These are phyloP conservation scores for Candida schatavii DNA, from an alignment of 805 yeast species.

Conservation along the genomic window DNA sequence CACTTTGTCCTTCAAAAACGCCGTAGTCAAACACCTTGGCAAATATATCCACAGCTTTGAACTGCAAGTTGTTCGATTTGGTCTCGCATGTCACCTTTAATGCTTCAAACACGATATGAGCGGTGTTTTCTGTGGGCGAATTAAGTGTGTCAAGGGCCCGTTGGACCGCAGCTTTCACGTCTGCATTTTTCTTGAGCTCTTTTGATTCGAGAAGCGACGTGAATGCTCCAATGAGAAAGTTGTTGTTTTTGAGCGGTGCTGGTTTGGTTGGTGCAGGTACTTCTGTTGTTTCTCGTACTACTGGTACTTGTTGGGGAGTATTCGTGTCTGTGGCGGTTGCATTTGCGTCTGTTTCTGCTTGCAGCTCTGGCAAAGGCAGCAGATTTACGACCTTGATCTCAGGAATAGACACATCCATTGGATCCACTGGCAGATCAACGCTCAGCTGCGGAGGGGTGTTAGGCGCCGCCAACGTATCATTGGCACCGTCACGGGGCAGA, in stretches of 20 bases:
- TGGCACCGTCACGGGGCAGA: too few species aligned
- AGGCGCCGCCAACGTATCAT: too few species aligned
- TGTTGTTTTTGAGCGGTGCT: background rate
- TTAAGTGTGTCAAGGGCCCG: conserved; percentile 43
- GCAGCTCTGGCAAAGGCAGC: background rate
- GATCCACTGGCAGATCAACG: too few species aligned
- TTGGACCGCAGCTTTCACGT: conserved; percentile 33
- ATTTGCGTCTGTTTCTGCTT: background rate
- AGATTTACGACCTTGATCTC: background rate
- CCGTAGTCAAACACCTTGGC: conserved; percentile 88
- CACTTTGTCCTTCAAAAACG: conserved; percentile 59
- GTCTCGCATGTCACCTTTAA: conserved; percentile 73
- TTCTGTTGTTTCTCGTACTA: background rate
- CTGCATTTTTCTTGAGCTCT: conserved; percentile 56
- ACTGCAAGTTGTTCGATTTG: conserved; percentile 59
- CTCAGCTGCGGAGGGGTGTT: too few species aligned
- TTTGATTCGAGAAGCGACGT: conserved; percentile 24
- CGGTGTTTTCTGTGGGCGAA: conserved; percentile 36
- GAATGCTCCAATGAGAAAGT: conserved; percentile 2
- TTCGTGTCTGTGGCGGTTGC: background rate
- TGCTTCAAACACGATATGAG: conserved; percentile 69
- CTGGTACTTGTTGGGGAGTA: background rate
- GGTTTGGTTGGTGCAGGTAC: background rate
- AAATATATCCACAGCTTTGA: conserved; percentile 77
- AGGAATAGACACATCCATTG: too few species aligned